These are phyloP conservation scores for Lipomyces sp. DNA, from an alignment of 805 yeast genomes.

Conservation along the genomic window DNA sequence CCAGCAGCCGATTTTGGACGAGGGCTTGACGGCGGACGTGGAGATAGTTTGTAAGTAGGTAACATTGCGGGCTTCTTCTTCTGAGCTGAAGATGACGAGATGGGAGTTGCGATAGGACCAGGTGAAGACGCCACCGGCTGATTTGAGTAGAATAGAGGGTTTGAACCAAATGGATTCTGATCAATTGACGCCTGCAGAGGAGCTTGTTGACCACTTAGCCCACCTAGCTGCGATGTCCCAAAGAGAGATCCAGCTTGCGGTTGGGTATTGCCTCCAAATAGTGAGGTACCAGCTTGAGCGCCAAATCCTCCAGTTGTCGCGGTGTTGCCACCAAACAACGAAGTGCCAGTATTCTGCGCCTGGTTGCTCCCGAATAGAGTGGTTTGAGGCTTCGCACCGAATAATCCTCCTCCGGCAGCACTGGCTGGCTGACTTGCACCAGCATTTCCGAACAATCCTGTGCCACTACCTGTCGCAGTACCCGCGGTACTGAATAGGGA, in stretches of 20 bases:
- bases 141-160: constrained; percentile 63
- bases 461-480: constrained; percentile 36
- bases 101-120: constrained; percentile 56
- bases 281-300: constrained; percentile 33
- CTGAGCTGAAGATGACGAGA: constrained; percentile 44
- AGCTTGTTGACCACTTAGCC: constrained; percentile 39
- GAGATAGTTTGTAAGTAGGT: constrained; percentile 66
- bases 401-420: constrained; percentile 38
- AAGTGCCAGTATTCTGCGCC: constrained; percentile 20
- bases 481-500: constrained; percentile 42
- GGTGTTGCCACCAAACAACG: constrained; percentile 39
- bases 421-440: constrained; percentile 30
- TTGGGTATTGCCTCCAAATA: constrained; percentile 35
- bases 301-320: constrained; percentile 53
- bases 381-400: constrained; percentile 42
- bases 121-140: constrained; percentile 49
- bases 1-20: constrained; percentile 22
- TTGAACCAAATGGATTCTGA: constrained; percentile 78
- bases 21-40: constrained; percentile 59
- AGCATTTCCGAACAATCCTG: constrained; percentile 39
- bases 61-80: constrained; percentile 66
- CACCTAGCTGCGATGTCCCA: constrained; percentile 16
- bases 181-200: constrained; percentile 47
- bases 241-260: constrained; percentile 35
- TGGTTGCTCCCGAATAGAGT: constrained; percentile 39